phyloP scores from a whole-genome alignment of 768 basidiomycete genomes.

The Hygrocybe coccinea region DNA sequence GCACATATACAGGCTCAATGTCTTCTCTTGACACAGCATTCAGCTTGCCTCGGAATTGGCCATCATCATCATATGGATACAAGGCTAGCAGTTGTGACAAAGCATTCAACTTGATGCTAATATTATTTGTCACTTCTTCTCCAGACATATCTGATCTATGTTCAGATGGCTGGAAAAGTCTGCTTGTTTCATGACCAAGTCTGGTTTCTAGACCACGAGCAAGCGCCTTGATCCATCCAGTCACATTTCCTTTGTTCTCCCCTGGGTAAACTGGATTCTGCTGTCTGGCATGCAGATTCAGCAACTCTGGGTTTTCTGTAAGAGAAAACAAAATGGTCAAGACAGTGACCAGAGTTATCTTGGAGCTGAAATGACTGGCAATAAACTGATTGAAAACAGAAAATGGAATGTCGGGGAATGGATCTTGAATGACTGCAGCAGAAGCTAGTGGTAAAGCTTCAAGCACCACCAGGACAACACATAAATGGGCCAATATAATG shows the following conservation, averaged over 20 bases:
- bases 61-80: too few species aligned
- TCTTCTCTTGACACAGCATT: too few species aligned
- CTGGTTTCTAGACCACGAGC: background rate
- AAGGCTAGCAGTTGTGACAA: background rate
- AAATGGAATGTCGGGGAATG: constrained; percentile 5
- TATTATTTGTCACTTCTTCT: background rate
- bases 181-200: background rate
- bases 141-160: background rate
- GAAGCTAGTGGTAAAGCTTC: too few species aligned
- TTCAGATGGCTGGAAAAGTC: background rate
- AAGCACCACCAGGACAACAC: too few species aligned
- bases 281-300: constrained; percentile 5
- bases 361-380: background rate
- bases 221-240: background rate
- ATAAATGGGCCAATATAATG: too few species aligned
- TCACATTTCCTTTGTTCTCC: background rate
- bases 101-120: background rate
- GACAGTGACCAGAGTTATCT: constrained; percentile 3
- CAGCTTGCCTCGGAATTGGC: too few species aligned
- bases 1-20: too few species aligned
- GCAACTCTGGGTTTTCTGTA: constrained; percentile 2
- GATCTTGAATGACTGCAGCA: background rate
- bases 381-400: background rate
- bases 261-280: background rate
- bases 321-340: constrained; percentile 1